Evolutionary conservation across 257 asterid species (phyloP).

Genomic region (Ocimum tenuiflorum): DNA sequence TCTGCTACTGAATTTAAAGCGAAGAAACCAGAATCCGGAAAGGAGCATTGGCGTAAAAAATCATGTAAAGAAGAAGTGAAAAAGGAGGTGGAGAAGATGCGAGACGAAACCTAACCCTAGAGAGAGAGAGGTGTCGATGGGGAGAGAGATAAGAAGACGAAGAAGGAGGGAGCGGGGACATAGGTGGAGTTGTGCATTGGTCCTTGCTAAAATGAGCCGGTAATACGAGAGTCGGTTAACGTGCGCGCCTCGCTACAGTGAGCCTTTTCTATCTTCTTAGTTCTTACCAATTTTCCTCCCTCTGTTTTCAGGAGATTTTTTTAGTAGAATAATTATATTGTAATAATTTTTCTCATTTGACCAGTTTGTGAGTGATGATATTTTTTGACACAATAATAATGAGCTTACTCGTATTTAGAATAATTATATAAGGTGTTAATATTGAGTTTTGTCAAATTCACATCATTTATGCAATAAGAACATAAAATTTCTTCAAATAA

Average conservation of each 20-base stretch:
- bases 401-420: no score
- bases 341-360: no score
- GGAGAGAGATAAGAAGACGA: constrained; percentile 41
- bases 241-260: constrained; percentile 41
- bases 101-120: constrained; percentile 56
- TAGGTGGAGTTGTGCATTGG: constrained; percentile 53
- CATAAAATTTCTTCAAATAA: no score
- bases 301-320: background rate
- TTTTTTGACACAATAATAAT: no score
- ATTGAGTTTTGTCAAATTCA: no score
- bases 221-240: constrained; percentile 33
- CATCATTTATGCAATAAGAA: no score
- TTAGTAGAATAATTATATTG: no score
- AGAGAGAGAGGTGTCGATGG: constrained; percentile 30
- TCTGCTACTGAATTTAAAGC: constrained; percentile 20
- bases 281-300: background rate
- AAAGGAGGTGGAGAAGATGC: constrained; percentile 9
- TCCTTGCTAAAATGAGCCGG: constrained; percentile 48
- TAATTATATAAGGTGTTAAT: no score
- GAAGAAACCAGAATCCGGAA: constrained; percentile 27
- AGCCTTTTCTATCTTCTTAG: constrained; percentile 22
- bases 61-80: constrained; percentile 12
- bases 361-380: no score
- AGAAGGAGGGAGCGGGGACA: constrained; percentile 39
- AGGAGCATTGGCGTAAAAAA: constrained; percentile 52